Conservation (phyloP, 1,284 basidiomycete species). For the Lentinula novae-zelandiae region DNA sequence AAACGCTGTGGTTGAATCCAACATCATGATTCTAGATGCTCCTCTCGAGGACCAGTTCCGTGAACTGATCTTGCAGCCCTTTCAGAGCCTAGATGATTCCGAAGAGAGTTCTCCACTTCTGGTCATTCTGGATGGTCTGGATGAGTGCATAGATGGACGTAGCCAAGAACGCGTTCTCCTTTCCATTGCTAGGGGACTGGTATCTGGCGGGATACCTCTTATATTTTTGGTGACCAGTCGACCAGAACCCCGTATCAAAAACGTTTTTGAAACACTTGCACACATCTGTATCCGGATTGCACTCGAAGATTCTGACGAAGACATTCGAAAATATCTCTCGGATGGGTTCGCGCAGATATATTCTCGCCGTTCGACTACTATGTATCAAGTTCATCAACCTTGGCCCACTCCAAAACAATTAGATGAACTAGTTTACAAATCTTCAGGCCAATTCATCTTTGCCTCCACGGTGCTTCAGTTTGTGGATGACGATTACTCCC, state of each 20-base stretch:
- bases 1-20: background rate
- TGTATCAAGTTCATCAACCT: background rate
- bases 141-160: background rate
- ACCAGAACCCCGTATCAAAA: constrained; percentile 5
- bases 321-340: background rate
- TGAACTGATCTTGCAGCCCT: background rate
- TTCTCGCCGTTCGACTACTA: background rate
- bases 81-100: background rate
- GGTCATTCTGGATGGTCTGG: constrained; percentile 6
- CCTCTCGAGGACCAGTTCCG: background rate
- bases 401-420: background rate
- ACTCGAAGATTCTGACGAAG: background rate
- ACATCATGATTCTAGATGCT: background rate
- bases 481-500: background rate
- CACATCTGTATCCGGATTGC: background rate
- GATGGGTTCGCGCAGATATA: background rate
- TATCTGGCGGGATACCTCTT: background rate
- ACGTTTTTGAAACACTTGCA: background rate
- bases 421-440: background rate
- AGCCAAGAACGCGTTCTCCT: background rate
- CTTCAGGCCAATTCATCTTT: constrained; percentile 3
- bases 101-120: background rate
- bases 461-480: background rate
- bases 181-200: background rate
- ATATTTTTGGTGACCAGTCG: background rate